Conservation (phyloP, 1,284 basidiomycete genomes). For the Puccinia hordei region DNA sequence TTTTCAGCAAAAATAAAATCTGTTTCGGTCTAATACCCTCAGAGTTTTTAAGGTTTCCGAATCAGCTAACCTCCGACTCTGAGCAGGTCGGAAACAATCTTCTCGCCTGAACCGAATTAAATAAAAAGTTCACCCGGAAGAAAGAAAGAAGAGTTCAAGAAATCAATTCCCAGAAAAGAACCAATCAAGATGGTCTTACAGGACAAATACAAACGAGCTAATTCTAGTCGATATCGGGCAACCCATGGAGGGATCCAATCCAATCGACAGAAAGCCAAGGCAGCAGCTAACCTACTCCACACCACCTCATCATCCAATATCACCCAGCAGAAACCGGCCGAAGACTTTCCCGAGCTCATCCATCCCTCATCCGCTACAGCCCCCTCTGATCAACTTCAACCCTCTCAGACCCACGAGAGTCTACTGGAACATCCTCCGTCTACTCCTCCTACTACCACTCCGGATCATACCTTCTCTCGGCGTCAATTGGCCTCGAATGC, state of each 20-base stretch:
- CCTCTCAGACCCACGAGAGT: not conserved
- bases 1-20: too few species aligned
- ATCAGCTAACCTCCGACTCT: too few species aligned
- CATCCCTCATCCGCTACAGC: not conserved
- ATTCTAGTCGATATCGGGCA: constrained; percentile 39
- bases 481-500: constrained; percentile 22
- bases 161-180: not conserved
- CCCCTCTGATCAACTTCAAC: not conserved
- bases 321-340: not conserved
- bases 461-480: not conserved
- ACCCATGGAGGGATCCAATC: constrained; percentile 43
- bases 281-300: not conserved
- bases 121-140: too few species aligned
- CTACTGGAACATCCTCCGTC: not conserved
- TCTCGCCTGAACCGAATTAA: too few species aligned
- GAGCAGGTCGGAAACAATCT: too few species aligned
- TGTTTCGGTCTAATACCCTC: too few species aligned
- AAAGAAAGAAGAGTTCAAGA: too few species aligned
- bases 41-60: too few species aligned
- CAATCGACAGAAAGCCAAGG: constrained; percentile 36
- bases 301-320: not conserved
- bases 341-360: constrained; percentile 22
- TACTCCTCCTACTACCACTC: not conserved
- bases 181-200: constrained; percentile 31
- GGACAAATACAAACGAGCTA: constrained; percentile 46